Evolutionary conservation across 495 filamentous ascomycete species (phyloP).

Genomic region (Penicillium bovifimosum): DNA sequence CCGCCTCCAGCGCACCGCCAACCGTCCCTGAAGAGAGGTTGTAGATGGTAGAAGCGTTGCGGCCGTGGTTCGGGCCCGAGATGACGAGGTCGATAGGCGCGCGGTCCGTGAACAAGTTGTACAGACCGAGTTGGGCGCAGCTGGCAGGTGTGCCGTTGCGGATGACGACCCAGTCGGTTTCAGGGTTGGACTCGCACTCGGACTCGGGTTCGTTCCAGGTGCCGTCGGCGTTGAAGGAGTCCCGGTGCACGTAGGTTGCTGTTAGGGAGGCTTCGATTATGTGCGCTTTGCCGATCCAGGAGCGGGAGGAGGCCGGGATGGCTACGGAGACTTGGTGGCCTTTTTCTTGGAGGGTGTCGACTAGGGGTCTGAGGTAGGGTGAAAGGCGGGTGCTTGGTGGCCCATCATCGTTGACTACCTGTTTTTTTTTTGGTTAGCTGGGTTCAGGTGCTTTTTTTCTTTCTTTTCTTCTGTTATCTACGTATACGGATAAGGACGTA

Average conservation of each 20-base stretch:
- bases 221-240: slow-evolving; percentile 52
- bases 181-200: slow-evolving; percentile 38
- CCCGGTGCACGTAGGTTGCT: slow-evolving; percentile 73
- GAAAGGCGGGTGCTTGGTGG: slow-evolving; percentile 82
- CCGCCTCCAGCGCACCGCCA: slow-evolving; percentile 88
- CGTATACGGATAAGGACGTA: background rate
- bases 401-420: slow-evolving; percentile 92
- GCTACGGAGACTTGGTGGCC: slow-evolving; percentile 87
- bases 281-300: slow-evolving; percentile 98
- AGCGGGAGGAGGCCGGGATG: slow-evolving; percentile 82
- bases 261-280: slow-evolving; percentile 79
- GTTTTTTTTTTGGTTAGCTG: background rate
- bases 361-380: slow-evolving; percentile 83
- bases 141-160: slow-evolving; percentile 76
- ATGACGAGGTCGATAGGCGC: slow-evolving; percentile 80
- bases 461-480: slow-evolving; percentile 2
- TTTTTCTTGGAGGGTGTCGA: slow-evolving; percentile 66
- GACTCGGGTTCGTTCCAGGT: slow-evolving; percentile 30
- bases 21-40: slow-evolving; percentile 82
- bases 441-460: background rate
- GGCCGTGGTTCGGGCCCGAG: slow-evolving; percentile 87
- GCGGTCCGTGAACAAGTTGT: slow-evolving; percentile 73
- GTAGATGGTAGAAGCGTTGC: slow-evolving; percentile 91
- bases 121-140: slow-evolving; percentile 85
- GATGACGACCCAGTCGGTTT: slow-evolving; percentile 74